These are phyloP conservation scores for Ogataea saltuana DNA, from an alignment of 805 yeast species.

Conservation along the genomic window DNA sequence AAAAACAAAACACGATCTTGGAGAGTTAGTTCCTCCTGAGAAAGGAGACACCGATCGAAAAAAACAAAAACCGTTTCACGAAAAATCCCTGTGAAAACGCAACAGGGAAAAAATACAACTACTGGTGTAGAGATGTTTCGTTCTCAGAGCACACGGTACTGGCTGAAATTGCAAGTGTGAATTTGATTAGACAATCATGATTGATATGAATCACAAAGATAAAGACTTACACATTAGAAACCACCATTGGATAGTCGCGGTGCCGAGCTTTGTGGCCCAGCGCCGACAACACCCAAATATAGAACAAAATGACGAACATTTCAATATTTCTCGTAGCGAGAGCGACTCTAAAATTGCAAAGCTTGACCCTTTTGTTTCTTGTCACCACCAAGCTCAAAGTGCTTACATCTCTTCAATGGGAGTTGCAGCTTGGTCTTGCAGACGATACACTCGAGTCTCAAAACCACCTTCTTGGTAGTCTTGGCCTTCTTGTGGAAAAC, in stretches of 20 bases:
- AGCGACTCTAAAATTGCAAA: slow-evolving; percentile 83
- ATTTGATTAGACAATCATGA: slow-evolving; percentile 7
- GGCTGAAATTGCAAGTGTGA: not conserved
- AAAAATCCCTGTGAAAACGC: not conserved
- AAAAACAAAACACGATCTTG: slow-evolving; percentile 21
- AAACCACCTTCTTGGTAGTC: slow-evolving; percentile 99
- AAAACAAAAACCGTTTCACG: slow-evolving; percentile 2
- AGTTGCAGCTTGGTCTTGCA: slow-evolving; percentile 99
- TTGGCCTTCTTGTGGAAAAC: slow-evolving; percentile 99
- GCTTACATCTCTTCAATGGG: slow-evolving; percentile 99
- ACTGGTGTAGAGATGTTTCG: not conserved
- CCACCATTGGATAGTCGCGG: not conserved
- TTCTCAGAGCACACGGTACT: not conserved
- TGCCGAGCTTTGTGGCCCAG: not conserved
- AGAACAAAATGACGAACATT: slow-evolving; percentile 8
- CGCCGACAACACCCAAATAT: slow-evolving; percentile 5
- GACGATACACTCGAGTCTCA: slow-evolving; percentile 97
- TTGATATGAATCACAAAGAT: slow-evolving; percentile 6
- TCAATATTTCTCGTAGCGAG: slow-evolving; percentile 10
- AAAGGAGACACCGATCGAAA: slow-evolving; percentile 2
- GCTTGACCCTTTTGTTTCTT: slow-evolving; percentile 99
- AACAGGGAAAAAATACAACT: not conserved
- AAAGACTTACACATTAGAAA: slow-evolving; percentile 10
- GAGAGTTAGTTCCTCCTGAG: not conserved
- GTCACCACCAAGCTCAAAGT: slow-evolving; percentile 99